These are phyloP conservation scores for Millerozyma miso DNA, from an alignment of 805 yeast genomes.

Conservation along the genomic window DNA sequence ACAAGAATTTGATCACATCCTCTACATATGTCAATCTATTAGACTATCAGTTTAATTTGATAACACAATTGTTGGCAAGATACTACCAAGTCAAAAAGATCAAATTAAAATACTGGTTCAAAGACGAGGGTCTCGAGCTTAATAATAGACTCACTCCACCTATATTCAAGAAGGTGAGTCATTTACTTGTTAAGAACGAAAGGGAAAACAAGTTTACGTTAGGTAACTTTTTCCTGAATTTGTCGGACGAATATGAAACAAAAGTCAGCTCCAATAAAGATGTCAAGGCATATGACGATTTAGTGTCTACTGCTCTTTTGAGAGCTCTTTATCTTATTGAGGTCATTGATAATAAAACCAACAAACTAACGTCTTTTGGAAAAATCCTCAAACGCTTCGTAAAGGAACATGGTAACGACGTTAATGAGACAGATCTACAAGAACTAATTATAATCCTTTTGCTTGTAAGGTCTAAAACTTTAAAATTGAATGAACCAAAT, in stretches of 20 bases:
- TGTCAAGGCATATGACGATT: constrained; percentile 45
- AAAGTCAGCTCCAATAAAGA: constrained; percentile 16
- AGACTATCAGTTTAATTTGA: constrained; percentile 59
- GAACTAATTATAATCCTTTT: constrained; percentile 45
- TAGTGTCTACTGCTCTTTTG: constrained; percentile 51
- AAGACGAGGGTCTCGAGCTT: constrained; percentile 39
- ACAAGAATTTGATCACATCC: constrained; percentile 49
- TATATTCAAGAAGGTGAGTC: constrained; percentile 34
- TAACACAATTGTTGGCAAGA: constrained; percentile 72
- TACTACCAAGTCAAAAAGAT: constrained; percentile 77
- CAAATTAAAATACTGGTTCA: constrained; percentile 52
- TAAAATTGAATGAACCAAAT: constrained; percentile 38
- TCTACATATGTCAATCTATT: constrained; percentile 46
- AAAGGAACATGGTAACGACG: constrained; percentile 11
- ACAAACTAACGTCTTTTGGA: constrained; percentile 51
- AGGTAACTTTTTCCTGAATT: constrained; percentile 17
- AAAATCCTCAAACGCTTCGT: constrained; percentile 35
- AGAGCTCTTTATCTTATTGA: constrained; percentile 52
- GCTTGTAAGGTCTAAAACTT: constrained; percentile 33
- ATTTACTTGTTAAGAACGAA: constrained; percentile 14
- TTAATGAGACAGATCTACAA: constrained; percentile 25
- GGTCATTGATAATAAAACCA: constrained; percentile 40
- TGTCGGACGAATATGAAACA: constrained; percentile 13
- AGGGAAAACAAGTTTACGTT: constrained; percentile 21
- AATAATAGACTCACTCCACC: constrained; percentile 55